Evolutionary conservation across 1,284 basidiomycete species (phyloP), one percentile per base, ranked within the genome.

Genomic region (Gomphus sp.): DNA sequence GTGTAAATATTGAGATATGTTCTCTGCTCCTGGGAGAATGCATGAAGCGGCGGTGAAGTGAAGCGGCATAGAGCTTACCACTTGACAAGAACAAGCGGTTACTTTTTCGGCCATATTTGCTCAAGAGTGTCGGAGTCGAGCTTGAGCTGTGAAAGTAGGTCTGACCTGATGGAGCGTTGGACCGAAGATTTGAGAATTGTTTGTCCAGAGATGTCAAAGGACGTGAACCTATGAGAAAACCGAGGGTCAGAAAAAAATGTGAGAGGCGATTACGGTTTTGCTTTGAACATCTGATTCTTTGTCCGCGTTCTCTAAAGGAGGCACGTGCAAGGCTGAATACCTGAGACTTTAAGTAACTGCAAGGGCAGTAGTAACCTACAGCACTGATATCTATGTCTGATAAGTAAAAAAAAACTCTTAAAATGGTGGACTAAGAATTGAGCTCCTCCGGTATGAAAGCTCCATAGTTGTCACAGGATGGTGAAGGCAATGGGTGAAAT

Each of bases 31-130:
- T 67, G 64, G 62, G 64, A 43, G 58, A 41, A 60, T 65, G 61
- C 56, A 61, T 43, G 43, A 52, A 60, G 22, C 52, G 43, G 64
- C 34, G 60, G 34, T 34, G 31, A 45, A 18, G 52, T 25, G 28
- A 44, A 11, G 22, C 9, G 31, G 47, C 49, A 56, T 25, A 36
- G 49, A 48, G 81, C 90, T 69, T 67, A 97, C 95, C 94, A 98
- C 79, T 98, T 99, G 62, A 95, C 91, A 66, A 91, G 85, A 8
- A 91, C 88, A 51, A 98, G 77, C 1, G 87, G 79, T 74, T 98
- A 95, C 79, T 99, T 99, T 87, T 99, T 99, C 12, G 95, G 93
- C 97, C 97, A 98, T 60, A 99, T 84, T 66, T 83, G 81, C 70
- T 99, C 97, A 25, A 99, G 76, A 2, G 84, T 83, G 63, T 89